Conservation (phyloP, 306 rosid genomes). For the Morella rubra region DNA sequence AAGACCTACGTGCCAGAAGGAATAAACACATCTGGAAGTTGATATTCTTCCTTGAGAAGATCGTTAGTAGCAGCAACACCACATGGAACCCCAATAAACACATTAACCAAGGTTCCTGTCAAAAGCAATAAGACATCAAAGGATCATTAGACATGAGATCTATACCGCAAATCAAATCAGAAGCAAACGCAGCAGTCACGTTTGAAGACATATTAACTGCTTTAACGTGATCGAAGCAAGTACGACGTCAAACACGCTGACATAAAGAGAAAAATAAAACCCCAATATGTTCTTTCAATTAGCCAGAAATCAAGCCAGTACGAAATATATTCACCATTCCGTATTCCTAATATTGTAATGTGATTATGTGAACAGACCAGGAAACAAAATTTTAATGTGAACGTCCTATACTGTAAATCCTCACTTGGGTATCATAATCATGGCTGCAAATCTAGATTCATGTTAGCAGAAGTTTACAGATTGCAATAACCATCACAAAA, state of each 20-base stretch:
- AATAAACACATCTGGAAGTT: conserved; percentile 87
- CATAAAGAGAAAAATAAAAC: background rate
- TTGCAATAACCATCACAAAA: background rate
- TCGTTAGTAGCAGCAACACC: conserved; percentile 43
- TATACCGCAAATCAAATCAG: background rate
- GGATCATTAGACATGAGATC: background rate
- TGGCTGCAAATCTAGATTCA: background rate
- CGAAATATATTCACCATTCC: background rate
- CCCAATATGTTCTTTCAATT: background rate
- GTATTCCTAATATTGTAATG: background rate
- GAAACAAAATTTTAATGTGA: background rate
- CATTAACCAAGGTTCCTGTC: conserved; percentile 87
- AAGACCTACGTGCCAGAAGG: conserved; percentile 63
- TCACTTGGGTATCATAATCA: background rate
- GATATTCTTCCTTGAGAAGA: conserved; percentile 69
- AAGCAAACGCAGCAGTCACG: background rate
- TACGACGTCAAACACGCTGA: background rate
- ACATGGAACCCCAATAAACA: conserved; percentile 58
- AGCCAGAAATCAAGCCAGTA: background rate
- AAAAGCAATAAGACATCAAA: background rate
- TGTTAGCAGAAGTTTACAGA: background rate
- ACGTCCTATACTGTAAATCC: background rate
- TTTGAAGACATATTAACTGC: background rate
- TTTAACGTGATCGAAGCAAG: background rate
- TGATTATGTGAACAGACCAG: background rate